Conservation (phyloP, 1,139 yeast species). For the Suhomyces choctaworum region DNA sequence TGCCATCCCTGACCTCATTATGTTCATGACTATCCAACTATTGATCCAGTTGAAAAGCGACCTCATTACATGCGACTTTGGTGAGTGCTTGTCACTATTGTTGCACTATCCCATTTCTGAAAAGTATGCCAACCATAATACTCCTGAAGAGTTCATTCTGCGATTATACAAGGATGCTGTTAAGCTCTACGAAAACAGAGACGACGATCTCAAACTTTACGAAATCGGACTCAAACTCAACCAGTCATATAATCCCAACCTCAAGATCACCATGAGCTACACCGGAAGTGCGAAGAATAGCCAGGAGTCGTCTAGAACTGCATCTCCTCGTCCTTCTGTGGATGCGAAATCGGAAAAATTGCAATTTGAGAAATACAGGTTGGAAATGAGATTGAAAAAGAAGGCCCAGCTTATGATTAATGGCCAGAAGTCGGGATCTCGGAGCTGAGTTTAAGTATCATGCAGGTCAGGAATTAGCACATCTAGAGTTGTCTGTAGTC, state of each 20-base stretch:
- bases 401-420: conserved; percentile 41
- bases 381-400: conserved; percentile 48
- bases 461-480: too few species aligned
- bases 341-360: conserved; percentile 33
- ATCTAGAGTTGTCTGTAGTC: too few species aligned
- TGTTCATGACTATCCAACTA: conserved; percentile 52
- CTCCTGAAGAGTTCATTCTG: conserved; percentile 22
- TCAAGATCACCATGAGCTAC: conserved; percentile 36
- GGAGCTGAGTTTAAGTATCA: background rate
- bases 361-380: conserved; percentile 44
- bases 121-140: conserved; percentile 15
- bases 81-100: conserved; percentile 58
- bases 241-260: conserved; percentile 36
- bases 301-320: conserved; percentile 15
- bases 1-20: conserved; percentile 43
- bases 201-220: conserved; percentile 42
- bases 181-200: conserved; percentile 29
- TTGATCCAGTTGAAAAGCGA: conserved; percentile 52
- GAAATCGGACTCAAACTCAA: conserved; percentile 42
- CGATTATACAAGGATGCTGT: conserved; percentile 33
- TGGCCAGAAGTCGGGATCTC: background rate
- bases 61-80: conserved; percentile 56
- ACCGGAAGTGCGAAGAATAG: conserved; percentile 22
- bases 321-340: conserved; percentile 15
- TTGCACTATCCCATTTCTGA: conserved; percentile 55